Evolutionary conservation across 139 green algal species (phyloP), one percentile per base, ranked within the genome.

Genomic region (Edaphochlamys debaryana): DNA sequence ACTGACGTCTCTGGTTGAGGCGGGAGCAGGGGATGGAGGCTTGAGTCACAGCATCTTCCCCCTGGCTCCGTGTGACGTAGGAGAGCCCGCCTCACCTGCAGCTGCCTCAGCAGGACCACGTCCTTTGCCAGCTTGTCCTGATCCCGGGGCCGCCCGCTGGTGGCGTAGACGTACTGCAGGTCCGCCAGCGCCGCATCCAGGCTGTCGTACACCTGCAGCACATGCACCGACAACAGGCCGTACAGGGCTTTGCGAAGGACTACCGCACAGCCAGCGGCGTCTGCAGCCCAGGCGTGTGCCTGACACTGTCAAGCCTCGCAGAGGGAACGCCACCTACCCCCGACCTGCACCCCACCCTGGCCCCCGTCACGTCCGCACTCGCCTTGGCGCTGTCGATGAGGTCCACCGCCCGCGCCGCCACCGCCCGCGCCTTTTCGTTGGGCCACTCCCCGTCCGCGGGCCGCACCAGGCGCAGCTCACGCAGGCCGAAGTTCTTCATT

Each of bases 131-230:
- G 40, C 38, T 81, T 60, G 74, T 81, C 60, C 37, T 71, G 58
- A 1, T 19, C 74, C 7, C 74, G 60, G 15, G 74, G 58, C 58
- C 74, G 58, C 29, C 74, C 74, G 7, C 40, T 63, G 2, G 60
- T 32, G 0, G 60, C 74, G 29, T 81, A 81, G 38, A 81, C 74
- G 58, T 81, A 81, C 74, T 81, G 74, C 74, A 81, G 62, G 74
- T 81, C 74, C 19, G 58, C 36, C 74, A 81, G 74, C 40, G 74
- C 74, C 4, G 52, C 74, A 2, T 71, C 74, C 38, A 81, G n/a
- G 9, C n/a, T 81, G 58, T 71, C 60, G 60, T 71, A 81, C 40
- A 81, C 60, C 40, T 71, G 37, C 22, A 20, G 1, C n/a, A 67
- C 9, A 38, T 38, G 11, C 62, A 67, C 27, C 6, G 8, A 38